phyloP scores from a whole-genome alignment of 192 early-diverging fungal genomes.

The Spinellus fusiger region DNA sequence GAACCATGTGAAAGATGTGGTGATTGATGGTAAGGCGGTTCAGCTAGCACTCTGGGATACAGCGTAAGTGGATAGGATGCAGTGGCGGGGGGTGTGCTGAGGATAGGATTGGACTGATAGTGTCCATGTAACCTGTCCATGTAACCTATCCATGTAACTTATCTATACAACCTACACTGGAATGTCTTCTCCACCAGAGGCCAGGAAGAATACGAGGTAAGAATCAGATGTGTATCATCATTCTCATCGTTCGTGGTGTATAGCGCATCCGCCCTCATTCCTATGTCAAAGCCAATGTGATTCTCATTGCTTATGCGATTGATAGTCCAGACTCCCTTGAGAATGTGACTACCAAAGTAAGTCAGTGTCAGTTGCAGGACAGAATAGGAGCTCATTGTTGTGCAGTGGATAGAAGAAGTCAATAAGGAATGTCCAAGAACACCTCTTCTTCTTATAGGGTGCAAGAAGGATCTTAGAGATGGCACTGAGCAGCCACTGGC shows the following conservation, averaged over 20 bases:
- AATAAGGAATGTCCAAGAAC: conserved; percentile 69
- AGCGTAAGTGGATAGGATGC: conserved; percentile 2
- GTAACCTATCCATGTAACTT: conserved; percentile 4
- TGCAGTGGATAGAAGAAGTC: conserved; percentile 83
- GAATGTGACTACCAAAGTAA: conserved; percentile 62
- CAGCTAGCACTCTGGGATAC: conserved; percentile 36
- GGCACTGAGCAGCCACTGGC: conserved; percentile 61
- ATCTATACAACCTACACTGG: not conserved
- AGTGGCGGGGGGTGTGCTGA: no score
- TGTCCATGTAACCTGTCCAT: no score
- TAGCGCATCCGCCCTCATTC: conserved; percentile 76
- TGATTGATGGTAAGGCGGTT: conserved; percentile 27
- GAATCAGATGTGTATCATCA: not conserved
- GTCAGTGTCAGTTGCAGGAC: not conserved
- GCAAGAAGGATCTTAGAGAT: conserved; percentile 81
- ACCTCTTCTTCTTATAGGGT: conserved; percentile 77
- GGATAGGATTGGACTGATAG: no score
- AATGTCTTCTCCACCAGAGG: conserved; percentile 7
- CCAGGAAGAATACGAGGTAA: conserved; percentile 25
- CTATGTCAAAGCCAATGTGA: conserved; percentile 82
- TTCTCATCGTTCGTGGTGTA: not conserved
- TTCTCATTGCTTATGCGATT: conserved; percentile 86
- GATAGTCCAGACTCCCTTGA: conserved; percentile 73
- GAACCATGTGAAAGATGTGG: conserved; percentile 28
- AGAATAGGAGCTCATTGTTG: not conserved